Percentiles rank a stretch among this genome's conserved stretches.
phyloP scores from a whole-genome alignment of 345 rosid species.

The Eucalyptus tenuipes region DNA sequence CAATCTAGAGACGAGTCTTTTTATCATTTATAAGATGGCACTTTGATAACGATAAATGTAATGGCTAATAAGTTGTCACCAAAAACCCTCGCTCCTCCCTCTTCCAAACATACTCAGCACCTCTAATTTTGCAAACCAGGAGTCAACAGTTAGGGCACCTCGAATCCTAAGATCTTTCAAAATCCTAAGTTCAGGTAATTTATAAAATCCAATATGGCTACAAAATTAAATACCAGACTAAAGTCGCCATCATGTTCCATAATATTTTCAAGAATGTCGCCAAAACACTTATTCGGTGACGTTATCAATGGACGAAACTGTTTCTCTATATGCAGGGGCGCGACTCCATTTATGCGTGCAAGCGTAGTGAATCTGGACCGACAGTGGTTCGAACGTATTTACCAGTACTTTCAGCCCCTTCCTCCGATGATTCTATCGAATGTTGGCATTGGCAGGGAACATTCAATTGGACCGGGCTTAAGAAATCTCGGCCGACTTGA shows the following conservation, averaged over 20 bases:
- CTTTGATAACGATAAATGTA: neutral
- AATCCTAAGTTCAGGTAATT: neutral
- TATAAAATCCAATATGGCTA: neutral
- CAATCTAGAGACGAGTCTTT: neutral
- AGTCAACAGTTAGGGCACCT: neutral
- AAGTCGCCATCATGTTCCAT: neutral
- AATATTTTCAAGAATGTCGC: neutral
- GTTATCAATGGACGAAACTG: neutral
- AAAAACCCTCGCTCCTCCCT: neutral
- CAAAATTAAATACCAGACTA: neutral
- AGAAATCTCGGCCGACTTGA: rapidly evolving
- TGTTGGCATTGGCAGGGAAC: neutral
- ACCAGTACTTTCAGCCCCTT: neutral
- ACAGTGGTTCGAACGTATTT: neutral
- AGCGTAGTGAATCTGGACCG: neutral
- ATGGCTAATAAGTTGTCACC: neutral
- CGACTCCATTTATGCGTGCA: neutral
- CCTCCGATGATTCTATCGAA: neutral
- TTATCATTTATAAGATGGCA: neutral
- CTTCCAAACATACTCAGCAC: neutral
- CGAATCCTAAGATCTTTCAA: neutral
- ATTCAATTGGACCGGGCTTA: neutral
- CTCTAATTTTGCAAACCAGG: neutral
- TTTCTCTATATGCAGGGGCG: neutral
- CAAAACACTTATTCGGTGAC: neutral